A percentile compares a stretch with the other conserved stretches of the same genome.
These are phyloP conservation scores for Diutina siamensis DNA, from an alignment of 1,139 yeast species.

Conservation along the genomic window DNA sequence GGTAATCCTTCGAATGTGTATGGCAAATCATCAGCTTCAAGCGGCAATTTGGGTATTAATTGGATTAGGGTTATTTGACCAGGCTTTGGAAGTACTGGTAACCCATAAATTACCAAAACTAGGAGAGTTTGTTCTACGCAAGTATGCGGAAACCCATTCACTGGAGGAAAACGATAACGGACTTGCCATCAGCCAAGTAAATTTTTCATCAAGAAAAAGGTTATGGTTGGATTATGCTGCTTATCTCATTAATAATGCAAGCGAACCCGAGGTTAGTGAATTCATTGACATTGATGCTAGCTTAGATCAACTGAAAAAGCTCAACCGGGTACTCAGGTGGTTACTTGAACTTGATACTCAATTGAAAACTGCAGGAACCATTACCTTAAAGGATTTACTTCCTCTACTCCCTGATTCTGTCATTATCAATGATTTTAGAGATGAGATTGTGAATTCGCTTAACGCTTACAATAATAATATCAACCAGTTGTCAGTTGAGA, in stretches of 20 bases:
- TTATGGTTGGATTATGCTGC: conserved; percentile 66
- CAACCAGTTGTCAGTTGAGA: conserved; percentile 53
- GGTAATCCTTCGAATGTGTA: not conserved
- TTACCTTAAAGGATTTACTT: conserved; percentile 70
- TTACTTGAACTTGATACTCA: not conserved
- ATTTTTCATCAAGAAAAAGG: conserved; percentile 43
- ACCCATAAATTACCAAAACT: not conserved
- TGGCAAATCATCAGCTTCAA: not conserved
- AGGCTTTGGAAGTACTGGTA: conserved; percentile 4
- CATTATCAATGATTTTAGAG: conserved; percentile 72
- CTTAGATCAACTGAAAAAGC: not conserved
- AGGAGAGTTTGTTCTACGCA: not conserved
- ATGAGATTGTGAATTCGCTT: conserved; percentile 68
- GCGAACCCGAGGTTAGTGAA: conserved; percentile 17
- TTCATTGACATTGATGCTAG: not conserved
- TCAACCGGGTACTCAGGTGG: not conserved
- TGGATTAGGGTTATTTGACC: not conserved
- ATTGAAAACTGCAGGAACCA: not conserved
- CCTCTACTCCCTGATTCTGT: conserved; percentile 80
- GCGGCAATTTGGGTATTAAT: not conserved
- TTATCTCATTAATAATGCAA: conserved; percentile 36
- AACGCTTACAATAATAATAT: conserved; percentile 63
- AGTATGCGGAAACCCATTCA: conserved; percentile 8
- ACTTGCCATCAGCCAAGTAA: conserved; percentile 23
- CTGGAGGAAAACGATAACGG: conserved; percentile 13